phyloP scores from a whole-genome alignment of 148 eudicot species.

The Spergularia bocconei region DNA sequence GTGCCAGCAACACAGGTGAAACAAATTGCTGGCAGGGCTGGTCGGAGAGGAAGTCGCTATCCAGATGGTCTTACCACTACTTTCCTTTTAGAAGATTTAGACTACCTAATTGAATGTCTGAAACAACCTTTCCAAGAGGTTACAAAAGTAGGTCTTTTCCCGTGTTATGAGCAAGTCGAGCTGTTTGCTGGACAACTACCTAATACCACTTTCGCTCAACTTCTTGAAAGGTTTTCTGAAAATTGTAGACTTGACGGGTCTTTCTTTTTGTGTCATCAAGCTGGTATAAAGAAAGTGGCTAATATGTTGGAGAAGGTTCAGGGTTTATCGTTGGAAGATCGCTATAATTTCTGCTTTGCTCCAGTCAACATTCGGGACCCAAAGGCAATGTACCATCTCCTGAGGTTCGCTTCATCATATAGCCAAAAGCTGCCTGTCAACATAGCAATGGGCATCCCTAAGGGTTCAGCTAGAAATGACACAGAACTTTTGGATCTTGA shows the following conservation, averaged over 20 bases:
- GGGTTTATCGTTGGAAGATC: conserved; percentile 81
- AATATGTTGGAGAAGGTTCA: conserved; percentile 86
- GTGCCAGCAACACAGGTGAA: conserved; percentile 93
- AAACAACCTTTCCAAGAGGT: conserved; percentile 78
- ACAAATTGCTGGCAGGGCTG: conserved; percentile 98
- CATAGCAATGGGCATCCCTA: conserved; percentile 95
- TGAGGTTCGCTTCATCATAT: conserved; percentile 73
- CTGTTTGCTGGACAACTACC: conserved; percentile 81
- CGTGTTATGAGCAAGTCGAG: conserved; percentile 90
- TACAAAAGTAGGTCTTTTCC: conserved; percentile 86
- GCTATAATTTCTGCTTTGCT: conserved; percentile 95
- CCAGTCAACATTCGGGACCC: conserved; percentile 94
- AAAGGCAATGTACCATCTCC: conserved; percentile 89
- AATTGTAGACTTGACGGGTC: conserved; percentile 88
- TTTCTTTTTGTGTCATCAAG: conserved; percentile 75
- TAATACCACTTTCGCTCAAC: conserved; percentile 53
- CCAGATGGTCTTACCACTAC: conserved; percentile 94
- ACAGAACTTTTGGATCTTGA: conserved; percentile 94
- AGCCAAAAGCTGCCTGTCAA: conserved; percentile 72
- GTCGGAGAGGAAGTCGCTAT: conserved; percentile 89
- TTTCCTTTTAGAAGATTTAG: conserved; percentile 70
- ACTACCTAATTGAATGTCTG: conserved; percentile 79
- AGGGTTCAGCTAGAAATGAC: conserved; percentile 72
- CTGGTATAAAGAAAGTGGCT: conserved; percentile 71
- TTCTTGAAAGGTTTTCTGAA: conserved; percentile 68